Evolutionary conservation across 23 red algal species (phyloP).

Genomic region (Gracilariopsis chorda): DNA sequence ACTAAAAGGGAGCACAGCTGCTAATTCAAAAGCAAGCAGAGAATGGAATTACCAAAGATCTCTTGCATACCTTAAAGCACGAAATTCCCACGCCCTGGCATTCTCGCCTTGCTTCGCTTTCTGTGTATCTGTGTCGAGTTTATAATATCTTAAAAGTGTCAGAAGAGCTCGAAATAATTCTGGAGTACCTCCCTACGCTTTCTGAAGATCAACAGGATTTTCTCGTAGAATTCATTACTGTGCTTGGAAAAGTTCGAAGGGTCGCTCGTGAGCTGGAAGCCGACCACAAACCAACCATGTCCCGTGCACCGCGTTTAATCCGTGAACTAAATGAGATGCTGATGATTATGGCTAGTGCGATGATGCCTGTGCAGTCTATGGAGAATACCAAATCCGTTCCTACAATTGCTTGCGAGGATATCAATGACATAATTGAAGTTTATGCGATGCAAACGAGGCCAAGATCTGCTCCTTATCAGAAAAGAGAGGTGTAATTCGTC

Average conservation of each 20-base stretch:
- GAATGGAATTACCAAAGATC: background rate
- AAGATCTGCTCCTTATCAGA: too few species aligned
- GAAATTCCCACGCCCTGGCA: background rate
- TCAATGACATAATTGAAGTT: too few species aligned
- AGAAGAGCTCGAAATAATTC: background rate
- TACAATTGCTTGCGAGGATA: too few species aligned
- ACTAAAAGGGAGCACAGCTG: background rate
- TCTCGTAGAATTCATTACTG: background rate
- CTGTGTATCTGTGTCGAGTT: background rate
- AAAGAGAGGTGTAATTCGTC: too few species aligned
- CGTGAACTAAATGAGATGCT: background rate
- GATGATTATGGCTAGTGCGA: too few species aligned
- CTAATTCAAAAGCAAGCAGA: background rate
- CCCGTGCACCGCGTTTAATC: background rate
- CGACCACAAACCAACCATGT: background rate
- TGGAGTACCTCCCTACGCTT: background rate
- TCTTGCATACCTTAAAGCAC: background rate
- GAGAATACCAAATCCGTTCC: too few species aligned
- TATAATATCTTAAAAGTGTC: background rate
- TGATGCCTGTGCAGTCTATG: too few species aligned
- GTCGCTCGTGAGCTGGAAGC: background rate
- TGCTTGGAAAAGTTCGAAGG: background rate
- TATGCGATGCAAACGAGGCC: too few species aligned
- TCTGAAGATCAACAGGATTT: background rate
- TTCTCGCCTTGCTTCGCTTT: background rate